These are phyloP conservation scores for Exsudoporus floridanus DNA, from an alignment of 1,284 basidiomycete species.

Conservation along the genomic window DNA sequence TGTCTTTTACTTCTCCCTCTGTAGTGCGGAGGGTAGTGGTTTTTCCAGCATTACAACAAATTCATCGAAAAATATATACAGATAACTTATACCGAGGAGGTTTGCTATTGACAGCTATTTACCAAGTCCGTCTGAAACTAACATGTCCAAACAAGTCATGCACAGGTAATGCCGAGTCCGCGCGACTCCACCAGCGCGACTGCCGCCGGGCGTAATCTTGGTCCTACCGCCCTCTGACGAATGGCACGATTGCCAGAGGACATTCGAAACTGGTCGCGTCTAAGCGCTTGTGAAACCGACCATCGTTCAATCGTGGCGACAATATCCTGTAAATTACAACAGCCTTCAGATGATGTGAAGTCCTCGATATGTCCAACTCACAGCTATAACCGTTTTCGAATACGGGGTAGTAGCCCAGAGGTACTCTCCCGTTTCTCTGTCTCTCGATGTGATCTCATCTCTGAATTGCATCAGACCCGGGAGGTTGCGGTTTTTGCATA, in stretches of 20 bases:
- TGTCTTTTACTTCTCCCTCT: not conserved
- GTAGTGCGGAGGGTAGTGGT: not conserved
- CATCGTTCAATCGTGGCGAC: conserved; percentile 26
- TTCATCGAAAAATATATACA: not conserved
- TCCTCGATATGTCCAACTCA: conserved; percentile 12
- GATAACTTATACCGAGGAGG: not conserved
- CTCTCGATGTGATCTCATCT: conserved; percentile 8
- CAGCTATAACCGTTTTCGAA: conserved; percentile 19
- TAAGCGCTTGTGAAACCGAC: conserved; percentile 19
- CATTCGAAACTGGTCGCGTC: conserved; percentile 16
- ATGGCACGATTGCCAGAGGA: not conserved
- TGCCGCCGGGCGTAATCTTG: conserved; percentile 21
- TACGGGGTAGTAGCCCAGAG: conserved; percentile 22
- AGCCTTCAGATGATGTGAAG: not conserved
- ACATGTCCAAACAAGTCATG: conserved; percentile 7
- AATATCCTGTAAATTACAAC: conserved; percentile 27
- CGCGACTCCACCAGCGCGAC: not conserved
- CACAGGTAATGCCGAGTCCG: not conserved
- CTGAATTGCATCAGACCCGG: conserved; percentile 17
- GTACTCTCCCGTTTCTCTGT: conserved; percentile 15
- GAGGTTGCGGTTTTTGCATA: conserved; percentile 33
- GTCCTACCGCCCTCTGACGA: conserved; percentile 23
- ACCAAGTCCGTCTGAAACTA: conserved; percentile 15
- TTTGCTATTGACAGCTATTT: conserved; percentile 15
- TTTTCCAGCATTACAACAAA: not conserved